A percentile compares a stretch with the other conserved stretches of the same genome.
These are phyloP conservation scores for Malassezia pachydermatis DNA, from an alignment of 1,284 basidiomycete genomes.

Conservation along the genomic window DNA sequence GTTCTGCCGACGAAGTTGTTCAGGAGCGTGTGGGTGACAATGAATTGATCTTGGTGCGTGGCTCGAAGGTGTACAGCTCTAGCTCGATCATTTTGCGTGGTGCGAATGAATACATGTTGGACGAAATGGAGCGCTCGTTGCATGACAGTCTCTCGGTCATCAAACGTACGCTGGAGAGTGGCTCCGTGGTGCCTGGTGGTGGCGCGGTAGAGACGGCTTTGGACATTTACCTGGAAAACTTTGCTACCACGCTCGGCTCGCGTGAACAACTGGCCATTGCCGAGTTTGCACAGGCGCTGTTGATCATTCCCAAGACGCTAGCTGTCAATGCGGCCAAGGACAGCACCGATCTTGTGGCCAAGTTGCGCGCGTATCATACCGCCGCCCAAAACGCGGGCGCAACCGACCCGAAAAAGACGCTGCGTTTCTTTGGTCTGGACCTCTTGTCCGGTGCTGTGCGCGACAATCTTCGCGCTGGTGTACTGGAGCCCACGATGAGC, in stretches of 20 bases:
- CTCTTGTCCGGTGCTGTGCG: constrained; percentile 84
- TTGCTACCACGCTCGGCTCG: constrained; percentile 86
- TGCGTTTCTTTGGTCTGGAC: constrained; percentile 90
- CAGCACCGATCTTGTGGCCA: constrained; percentile 92
- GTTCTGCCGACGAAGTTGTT: constrained; percentile 84
- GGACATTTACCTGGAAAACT: constrained; percentile 97
- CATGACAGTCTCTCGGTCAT: constrained; percentile 92
- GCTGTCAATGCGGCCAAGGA: constrained; percentile 98
- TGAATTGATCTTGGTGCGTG: constrained; percentile 92
- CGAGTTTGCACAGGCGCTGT: constrained; percentile 84
- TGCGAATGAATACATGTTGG: constrained; percentile 97
- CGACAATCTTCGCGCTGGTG: constrained; percentile 85
- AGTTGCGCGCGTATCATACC: constrained; percentile 87
- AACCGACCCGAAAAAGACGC: constrained; percentile 82
- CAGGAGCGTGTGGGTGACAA: constrained; percentile 98
- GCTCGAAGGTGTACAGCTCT: constrained; percentile 90
- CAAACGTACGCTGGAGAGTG: constrained; percentile 94
- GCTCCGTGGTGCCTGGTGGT: constrained; percentile 88
- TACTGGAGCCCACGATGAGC: constrained; percentile 90
- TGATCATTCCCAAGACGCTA: constrained; percentile 87
- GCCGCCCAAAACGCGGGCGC: constrained; percentile 80
- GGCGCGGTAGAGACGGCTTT: constrained; percentile 94
- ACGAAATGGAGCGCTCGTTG: constrained; percentile 96
- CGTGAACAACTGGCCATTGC: constrained; percentile 97
- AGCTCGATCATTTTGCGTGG: constrained; percentile 87